These are phyloP conservation scores for Fusarium setosum DNA, from an alignment of 2,329 filamentous ascomycete genomes.

Conservation along the genomic window DNA sequence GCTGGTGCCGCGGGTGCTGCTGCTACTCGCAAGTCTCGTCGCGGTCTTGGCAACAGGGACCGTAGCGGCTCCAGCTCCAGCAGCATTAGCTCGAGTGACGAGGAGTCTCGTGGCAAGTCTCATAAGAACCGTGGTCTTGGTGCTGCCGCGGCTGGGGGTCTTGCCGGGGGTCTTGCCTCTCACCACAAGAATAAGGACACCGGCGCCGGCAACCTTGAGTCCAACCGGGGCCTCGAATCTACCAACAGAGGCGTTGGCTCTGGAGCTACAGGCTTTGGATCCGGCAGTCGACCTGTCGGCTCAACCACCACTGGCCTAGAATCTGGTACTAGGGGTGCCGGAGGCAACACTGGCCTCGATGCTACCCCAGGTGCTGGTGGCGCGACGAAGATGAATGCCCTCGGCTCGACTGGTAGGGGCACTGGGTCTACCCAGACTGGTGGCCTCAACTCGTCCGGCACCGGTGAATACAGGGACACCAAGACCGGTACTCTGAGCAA, in stretches of 20 bases:
- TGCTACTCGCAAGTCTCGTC: slow-evolving; percentile 25
- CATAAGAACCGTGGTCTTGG: slow-evolving; percentile 26
- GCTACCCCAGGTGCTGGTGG: slow-evolving; percentile 5
- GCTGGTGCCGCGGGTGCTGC: slow-evolving; percentile 21
- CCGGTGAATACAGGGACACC: not conserved
- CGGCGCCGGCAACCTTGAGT: not conserved
- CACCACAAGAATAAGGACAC: slow-evolving; percentile 21
- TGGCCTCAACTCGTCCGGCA: too few species aligned
- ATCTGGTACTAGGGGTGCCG: not conserved
- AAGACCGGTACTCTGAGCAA: slow-evolving; percentile 31
- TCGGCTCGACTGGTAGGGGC: not conserved
- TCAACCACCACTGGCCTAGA: not conserved
- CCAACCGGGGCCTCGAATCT: not conserved
- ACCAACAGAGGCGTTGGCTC: slow-evolving; percentile 1
- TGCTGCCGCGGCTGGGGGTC: slow-evolving; percentile 6
- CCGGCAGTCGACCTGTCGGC: not conserved
- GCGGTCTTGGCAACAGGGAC: slow-evolving; percentile 15
- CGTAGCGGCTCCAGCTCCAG: slow-evolving; percentile 25
- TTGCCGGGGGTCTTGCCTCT: slow-evolving; percentile 20
- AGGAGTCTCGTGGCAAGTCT: slow-evolving; percentile 28
- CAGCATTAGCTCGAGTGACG: slow-evolving; percentile 25
- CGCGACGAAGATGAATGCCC: not conserved
- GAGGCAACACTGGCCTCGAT: slow-evolving; percentile 4
- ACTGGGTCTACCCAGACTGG: not conserved
- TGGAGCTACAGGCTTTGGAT: not conserved